These are phyloP conservation scores for Candida methanosorbosa DNA, from an alignment of 805 yeast genomes.

Conservation along the genomic window DNA sequence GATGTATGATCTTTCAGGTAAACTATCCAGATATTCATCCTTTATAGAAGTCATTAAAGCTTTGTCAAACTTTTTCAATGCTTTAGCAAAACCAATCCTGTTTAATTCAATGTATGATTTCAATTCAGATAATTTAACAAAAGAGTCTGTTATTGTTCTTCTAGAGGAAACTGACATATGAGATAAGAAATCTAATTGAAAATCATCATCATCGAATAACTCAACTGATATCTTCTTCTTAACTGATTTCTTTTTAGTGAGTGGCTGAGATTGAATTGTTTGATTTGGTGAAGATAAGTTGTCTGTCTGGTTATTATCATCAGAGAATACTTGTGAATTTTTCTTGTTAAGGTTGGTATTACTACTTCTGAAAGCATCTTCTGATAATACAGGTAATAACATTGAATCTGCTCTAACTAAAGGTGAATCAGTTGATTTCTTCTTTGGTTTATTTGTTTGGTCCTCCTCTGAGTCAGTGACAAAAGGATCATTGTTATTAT, in stretches of 20 bases:
- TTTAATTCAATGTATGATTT: conserved; percentile 79
- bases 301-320: background rate
- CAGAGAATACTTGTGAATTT: background rate
- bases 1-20: conserved; percentile 42
- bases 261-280: too few relatives aligned
- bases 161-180: conserved; percentile 57
- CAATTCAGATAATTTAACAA: conserved; percentile 72
- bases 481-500: conserved; percentile 1
- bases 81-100: conserved; percentile 82
- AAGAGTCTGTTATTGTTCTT: conserved; percentile 55
- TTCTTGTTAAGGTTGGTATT: background rate
- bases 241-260: conserved; percentile 14
- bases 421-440: background rate
- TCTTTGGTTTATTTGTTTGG: background rate
- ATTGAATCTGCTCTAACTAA: background rate
- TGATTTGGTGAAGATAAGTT: background rate
- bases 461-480: background rate
- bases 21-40: conserved; percentile 42
- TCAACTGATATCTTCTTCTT: conserved; percentile 15
- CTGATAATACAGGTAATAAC: conserved; percentile 7
- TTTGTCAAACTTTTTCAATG: conserved; percentile 88
- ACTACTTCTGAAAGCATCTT: conserved; percentile 9
- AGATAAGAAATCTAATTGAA: conserved; percentile 29
- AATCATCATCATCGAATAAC: conserved; percentile 27
- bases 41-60: conserved; percentile 56